Conservation (phyloP, 768 basidiomycete genomes). For the Terana coerulea region DNA sequence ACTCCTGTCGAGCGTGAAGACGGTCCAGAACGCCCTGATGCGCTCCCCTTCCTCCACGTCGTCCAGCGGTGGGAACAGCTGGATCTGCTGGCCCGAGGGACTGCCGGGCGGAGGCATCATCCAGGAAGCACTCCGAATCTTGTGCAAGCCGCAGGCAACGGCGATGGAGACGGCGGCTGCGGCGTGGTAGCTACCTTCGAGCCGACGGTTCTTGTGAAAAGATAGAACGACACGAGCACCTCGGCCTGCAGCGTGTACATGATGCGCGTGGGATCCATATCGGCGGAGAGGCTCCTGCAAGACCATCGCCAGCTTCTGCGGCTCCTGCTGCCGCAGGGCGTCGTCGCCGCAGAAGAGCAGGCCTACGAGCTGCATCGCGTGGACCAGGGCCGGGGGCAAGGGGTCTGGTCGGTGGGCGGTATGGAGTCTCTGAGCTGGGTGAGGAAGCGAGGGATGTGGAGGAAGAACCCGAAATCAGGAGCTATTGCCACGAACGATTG, state of each 20-base stretch:
- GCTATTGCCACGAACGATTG: constrained; percentile 48
- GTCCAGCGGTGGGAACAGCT: constrained; percentile 31
- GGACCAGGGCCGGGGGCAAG: constrained; percentile 40
- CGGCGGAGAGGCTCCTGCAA: constrained; percentile 47
- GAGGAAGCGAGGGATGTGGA: constrained; percentile 45
- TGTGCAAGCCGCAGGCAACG: constrained; percentile 24
- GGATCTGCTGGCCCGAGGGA: constrained; percentile 4
- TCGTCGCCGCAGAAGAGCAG: constrained; percentile 24
- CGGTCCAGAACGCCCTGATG: constrained; percentile 65
- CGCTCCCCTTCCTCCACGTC: constrained; percentile 61
- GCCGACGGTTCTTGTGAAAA: constrained; percentile 55
- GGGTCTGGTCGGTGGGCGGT: constrained; percentile 26
- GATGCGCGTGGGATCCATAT: constrained; percentile 33
- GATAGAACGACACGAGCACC: constrained; percentile 62
- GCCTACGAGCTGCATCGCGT: constrained; percentile 32
- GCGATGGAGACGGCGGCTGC: constrained; percentile 39
- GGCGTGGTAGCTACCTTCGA: constrained; percentile 54
- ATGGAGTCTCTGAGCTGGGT: constrained; percentile 29
- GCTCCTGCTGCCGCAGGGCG: constrained; percentile 26
- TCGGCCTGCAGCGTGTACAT: constrained; percentile 33
- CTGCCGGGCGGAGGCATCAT: constrained; percentile 21
- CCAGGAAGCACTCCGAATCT: constrained; percentile 24
- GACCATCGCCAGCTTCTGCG: constrained; percentile 44
- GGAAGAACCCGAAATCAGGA: constrained; percentile 62
- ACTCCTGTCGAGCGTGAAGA: constrained; percentile 54